phyloP scores from a whole-genome alignment of 192 early-diverging fungal genomes.

The Martensiomyces pterosporus region DNA sequence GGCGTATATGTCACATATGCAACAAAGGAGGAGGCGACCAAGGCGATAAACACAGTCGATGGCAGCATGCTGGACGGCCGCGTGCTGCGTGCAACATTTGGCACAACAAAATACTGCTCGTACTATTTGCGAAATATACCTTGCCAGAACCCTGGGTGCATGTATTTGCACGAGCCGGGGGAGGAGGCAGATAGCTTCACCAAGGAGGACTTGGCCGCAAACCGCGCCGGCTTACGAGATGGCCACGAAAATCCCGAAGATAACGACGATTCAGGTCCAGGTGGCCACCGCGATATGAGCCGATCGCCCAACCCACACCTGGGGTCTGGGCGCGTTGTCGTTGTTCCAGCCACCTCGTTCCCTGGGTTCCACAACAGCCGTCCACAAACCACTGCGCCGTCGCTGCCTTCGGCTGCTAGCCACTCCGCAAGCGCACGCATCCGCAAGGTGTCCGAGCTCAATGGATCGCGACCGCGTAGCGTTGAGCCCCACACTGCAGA shows the following conservation, averaged over 20 bases:
- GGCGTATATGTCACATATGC: slow-evolving; percentile 94
- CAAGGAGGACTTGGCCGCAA: slow-evolving; percentile 80
- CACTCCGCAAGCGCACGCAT: slow-evolving; percentile 8
- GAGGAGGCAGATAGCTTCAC: slow-evolving; percentile 90
- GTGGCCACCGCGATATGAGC: no score
- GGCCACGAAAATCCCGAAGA: background rate
- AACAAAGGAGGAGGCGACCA: slow-evolving; percentile 87
- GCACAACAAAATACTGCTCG: slow-evolving; percentile 98
- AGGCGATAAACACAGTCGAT: slow-evolving; percentile 92
- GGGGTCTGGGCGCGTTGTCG: slow-evolving; percentile 3
- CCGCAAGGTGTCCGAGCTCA: slow-evolving; percentile 25
- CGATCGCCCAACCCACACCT: slow-evolving; percentile 2
- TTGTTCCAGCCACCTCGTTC: slow-evolving; percentile 2
- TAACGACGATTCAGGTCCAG: background rate
- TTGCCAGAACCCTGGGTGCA: slow-evolving; percentile 92
- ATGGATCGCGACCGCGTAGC: slow-evolving; percentile 21
- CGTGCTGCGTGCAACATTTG: slow-evolving; percentile 88
- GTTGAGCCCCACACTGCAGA: slow-evolving; percentile 23
- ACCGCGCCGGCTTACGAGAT: slow-evolving; percentile 4
- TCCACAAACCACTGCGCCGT: background rate
- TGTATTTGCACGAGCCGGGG: slow-evolving; percentile 92
- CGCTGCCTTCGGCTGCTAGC: slow-evolving; percentile 9
- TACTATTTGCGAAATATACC: slow-evolving; percentile 86
- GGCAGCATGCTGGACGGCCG: slow-evolving; percentile 84
- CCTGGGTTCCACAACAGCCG: slow-evolving; percentile 5